phyloP scores from a whole-genome alignment of 352 stramenopile genomes.

The Detonula confervacea region DNA sequence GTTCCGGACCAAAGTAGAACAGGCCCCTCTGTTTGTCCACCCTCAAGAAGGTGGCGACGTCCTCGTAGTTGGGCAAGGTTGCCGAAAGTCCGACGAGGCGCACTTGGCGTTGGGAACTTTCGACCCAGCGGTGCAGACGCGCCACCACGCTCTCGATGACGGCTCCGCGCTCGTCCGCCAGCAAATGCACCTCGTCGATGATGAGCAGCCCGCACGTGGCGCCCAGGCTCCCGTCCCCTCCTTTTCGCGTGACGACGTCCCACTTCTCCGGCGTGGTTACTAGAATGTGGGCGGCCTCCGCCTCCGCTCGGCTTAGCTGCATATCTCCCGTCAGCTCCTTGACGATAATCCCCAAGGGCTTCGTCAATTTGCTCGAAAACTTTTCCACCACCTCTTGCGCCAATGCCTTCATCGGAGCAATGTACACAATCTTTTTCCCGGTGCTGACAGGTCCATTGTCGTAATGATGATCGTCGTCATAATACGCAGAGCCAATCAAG shows the following conservation, averaged over 20 bases:
- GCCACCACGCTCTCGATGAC: slow-evolving; percentile 99
- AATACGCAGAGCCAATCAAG: slow-evolving; percentile 55
- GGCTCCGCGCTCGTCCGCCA: slow-evolving; percentile 97
- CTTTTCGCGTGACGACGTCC: slow-evolving; percentile 99
- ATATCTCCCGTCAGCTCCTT: slow-evolving; percentile 97
- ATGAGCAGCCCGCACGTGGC: slow-evolving; percentile 96
- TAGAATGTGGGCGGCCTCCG: slow-evolving; percentile 92
- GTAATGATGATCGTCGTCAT: slow-evolving; percentile 42
- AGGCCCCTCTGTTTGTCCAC: slow-evolving; percentile 91
- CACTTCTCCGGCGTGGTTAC: slow-evolving; percentile 99
- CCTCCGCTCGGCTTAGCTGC: slow-evolving; percentile 96
- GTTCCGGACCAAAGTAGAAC: slow-evolving; percentile 98
- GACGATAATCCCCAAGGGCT: slow-evolving; percentile 87
- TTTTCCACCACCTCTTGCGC: slow-evolving; percentile 99
- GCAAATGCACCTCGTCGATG: slow-evolving; percentile 99
- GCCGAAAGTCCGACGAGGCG: slow-evolving; percentile 98
- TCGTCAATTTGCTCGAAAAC: slow-evolving; percentile 91
- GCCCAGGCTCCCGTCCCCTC: slow-evolving; percentile 90
- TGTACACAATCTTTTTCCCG: slow-evolving; percentile 84
- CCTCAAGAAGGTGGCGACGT: slow-evolving; percentile 97
- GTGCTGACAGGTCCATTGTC: slow-evolving; percentile 31
- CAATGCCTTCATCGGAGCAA: slow-evolving; percentile 82
- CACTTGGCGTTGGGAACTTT: slow-evolving; percentile 96
- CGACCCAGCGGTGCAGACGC: slow-evolving; percentile 95
- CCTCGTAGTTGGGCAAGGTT: slow-evolving; percentile 99